Conservation (phyloP, 106 monocot species). For the Dendrobium chrysotoxum region DNA sequence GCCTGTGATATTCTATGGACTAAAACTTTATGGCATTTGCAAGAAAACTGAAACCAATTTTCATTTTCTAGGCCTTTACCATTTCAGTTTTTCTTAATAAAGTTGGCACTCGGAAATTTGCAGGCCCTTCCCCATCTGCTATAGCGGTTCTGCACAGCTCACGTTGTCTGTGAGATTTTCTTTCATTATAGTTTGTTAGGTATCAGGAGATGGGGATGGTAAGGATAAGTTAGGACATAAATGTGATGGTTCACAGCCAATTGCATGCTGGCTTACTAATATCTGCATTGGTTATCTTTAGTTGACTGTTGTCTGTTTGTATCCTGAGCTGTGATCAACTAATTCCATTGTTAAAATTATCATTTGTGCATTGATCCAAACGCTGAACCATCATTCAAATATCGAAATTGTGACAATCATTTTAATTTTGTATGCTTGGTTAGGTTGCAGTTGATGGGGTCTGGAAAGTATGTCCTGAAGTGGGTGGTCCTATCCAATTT, state of each 20-base stretch:
- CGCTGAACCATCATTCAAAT: not conserved
- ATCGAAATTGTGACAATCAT: not conserved
- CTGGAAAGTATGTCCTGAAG: slow-evolving; percentile 82
- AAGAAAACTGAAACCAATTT: no score
- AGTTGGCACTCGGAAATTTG: no score
- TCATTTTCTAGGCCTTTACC: no score
- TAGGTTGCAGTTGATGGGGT: slow-evolving; percentile 95
- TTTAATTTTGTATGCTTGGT: slow-evolving; percentile 7
- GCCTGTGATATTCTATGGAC: no score
- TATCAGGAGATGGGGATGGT: not conserved
- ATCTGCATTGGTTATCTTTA: not conserved
- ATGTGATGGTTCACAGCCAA: not conserved
- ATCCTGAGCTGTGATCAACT: not conserved
- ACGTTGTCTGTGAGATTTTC: not conserved
- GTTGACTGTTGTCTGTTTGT: not conserved
- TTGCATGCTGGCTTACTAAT: not conserved
- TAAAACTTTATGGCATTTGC: no score
- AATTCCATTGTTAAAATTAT: not conserved
- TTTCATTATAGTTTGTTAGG: not conserved
- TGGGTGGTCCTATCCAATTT: slow-evolving; percentile 91
- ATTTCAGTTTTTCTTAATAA: no score
- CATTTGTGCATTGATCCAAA: not conserved
- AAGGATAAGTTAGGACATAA: not conserved
- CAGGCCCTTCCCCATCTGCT: no score
- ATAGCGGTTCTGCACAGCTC: no score